A percentile compares a stretch with the other conserved stretches of the same genome.
Conservation (phyloP, 331 rosid species). For the Prunus yedoensis region DNA sequence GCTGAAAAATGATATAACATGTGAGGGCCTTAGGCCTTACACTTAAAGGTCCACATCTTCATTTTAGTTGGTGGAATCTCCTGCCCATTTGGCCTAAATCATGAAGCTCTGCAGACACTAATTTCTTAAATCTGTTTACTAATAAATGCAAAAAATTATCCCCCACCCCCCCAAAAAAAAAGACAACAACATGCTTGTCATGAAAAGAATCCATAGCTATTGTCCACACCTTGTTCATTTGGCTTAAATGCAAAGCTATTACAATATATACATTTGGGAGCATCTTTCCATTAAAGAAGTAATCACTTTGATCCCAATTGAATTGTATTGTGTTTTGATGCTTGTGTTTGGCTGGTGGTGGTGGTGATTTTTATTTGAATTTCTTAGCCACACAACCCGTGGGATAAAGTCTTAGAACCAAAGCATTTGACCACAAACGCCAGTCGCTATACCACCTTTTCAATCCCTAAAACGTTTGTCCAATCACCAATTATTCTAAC, state of each 20-base stretch:
- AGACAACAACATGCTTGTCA: not conserved
- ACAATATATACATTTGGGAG: not conserved
- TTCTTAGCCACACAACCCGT: constrained; percentile 5
- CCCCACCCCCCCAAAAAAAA: not conserved
- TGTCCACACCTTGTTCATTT: constrained; percentile 19
- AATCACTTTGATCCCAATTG: not conserved
- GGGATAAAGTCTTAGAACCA: constrained; percentile 14
- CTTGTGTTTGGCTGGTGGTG: not conserved
- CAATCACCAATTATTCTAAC: not conserved
- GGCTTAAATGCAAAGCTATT: constrained; percentile 31
- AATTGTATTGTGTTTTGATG: not conserved
- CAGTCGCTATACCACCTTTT: constrained; percentile 12
- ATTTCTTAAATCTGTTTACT: not conserved
- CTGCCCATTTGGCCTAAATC: not conserved
- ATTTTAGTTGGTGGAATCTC: not conserved
- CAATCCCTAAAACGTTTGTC: constrained; percentile 13
- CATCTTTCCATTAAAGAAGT: constrained; percentile 7
- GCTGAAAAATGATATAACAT: not conserved
- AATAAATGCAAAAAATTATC: not conserved
- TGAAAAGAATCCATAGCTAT: constrained; percentile 25
- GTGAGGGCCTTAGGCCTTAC: no score
- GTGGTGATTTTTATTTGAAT: not conserved
- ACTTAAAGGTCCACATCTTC: not conserved
- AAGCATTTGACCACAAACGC: constrained; percentile 33
- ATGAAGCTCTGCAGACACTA: not conserved